Evolutionary conservation across 495 filamentous ascomycete genomes (phyloP), one percentile per base, ranked within the genome.

Genomic region (Aspergillus egyptiacus): DNA sequence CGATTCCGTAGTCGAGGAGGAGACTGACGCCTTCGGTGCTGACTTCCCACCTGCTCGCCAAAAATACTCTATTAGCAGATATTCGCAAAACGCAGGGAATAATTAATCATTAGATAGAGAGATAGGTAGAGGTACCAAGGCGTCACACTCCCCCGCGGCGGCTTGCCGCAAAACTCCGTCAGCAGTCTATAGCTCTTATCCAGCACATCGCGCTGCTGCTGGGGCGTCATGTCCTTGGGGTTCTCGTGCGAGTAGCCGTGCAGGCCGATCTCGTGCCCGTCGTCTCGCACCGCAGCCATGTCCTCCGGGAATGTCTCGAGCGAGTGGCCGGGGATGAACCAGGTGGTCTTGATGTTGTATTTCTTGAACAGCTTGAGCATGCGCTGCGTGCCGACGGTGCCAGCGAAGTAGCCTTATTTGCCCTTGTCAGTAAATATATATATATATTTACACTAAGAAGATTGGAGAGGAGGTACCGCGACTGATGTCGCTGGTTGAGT

Each of bases 241-340:
- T 89, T 89, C 63, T 91, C 86, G 58, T 90, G 86, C 3, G 75
- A 79, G 62, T 91, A 85, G 0, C 83, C 83, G 48, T 85, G 83
- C 0, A 86, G 77, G 6, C 86, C 86, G 54, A 91, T 89, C 60
- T 90, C 86, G 58, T 89, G 86, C 1, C 86, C 86, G 3, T 76
- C 71, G 48, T 90, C 86, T 14, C 82, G 74, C 23, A 91, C 74
- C 69, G 79, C 75, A 20, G 80, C 78, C 56, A 82, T 86, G 56
- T 89, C 84, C 58, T 86, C 83, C 0, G 85, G 86, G 58, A 89
- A 90, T 11, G 75, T 87, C 50, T 91, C 86, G 13, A 91, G 76
- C 0, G 80, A 83, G 63, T 91, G 86, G 0, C 85, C 86, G 0
- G 86, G 86, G 50, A 91, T 89, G 64, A 91, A 90, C 82, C 84